Percentiles rank a stretch among this genome's conserved stretches.
Conservation (phyloP, 2,329 filamentous ascomycete genomes). For the Colletotrichum viniferum region DNA sequence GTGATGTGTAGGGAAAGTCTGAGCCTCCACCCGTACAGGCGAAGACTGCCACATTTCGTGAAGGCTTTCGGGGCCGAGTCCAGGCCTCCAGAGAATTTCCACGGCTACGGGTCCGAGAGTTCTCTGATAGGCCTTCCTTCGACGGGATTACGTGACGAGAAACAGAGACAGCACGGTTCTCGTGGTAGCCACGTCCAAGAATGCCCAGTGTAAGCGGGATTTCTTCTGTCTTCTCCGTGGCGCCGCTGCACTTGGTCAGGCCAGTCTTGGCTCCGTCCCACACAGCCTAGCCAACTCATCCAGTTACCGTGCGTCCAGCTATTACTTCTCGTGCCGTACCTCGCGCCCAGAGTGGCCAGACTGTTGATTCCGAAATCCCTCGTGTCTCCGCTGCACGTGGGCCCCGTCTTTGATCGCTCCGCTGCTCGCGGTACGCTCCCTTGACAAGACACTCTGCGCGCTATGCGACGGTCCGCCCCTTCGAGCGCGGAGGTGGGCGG, state of each 20-base stretch:
- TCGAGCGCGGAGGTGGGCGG: not conserved
- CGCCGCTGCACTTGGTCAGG: conserved; percentile 1
- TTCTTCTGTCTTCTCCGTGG: not conserved
- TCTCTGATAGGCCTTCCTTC: not conserved
- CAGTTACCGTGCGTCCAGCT: not conserved
- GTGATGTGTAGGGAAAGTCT: not conserved
- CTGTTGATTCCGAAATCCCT: not conserved
- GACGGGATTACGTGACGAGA: not conserved
- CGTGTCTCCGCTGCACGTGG: not conserved
- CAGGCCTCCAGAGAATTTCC: not conserved
- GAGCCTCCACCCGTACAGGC: not conserved
- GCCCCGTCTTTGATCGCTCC: not conserved
- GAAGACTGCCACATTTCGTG: not conserved
- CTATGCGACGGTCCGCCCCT: not conserved
- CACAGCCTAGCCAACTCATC: not conserved
- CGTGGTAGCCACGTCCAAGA: not conserved
- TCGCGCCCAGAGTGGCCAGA: not conserved
- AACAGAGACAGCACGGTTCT: not conserved
- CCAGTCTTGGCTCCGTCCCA: not conserved
- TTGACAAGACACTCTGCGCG: not conserved
- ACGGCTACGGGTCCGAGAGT: not conserved
- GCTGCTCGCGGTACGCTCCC: not conserved
- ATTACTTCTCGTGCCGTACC: not conserved
- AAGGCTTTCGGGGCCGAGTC: not conserved
- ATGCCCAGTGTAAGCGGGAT: not conserved